Evolutionary conservation across 139 green algal species (phyloP), one percentile per base, ranked within the genome.

Genomic region (Chlorella sorokiniana): DNA sequence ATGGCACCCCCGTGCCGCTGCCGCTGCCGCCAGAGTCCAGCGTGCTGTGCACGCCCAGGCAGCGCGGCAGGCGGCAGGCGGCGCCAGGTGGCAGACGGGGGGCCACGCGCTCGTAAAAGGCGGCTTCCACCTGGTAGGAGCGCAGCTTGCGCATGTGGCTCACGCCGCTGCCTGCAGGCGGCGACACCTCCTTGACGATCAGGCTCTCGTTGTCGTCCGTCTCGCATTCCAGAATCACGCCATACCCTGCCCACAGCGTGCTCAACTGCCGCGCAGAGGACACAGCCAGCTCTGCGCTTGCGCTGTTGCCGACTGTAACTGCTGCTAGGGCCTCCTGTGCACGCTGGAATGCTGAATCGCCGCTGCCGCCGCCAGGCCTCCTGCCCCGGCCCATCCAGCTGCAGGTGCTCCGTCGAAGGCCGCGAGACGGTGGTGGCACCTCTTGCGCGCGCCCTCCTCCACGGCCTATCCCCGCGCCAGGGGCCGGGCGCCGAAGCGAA

Each of bases 61-160:
- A 77, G 10, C n/a, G 38, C 9, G 78, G 67, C 51, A 77, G 11
- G 48, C 68, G 62, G 63, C 76, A 82, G 22, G 37, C 48, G 16
- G 37, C 37, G 18, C 37, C 23, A 20, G 37, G 8, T 1, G 65
- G 64, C 63, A 83, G 67, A 6, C 25, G 52, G 8, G 78, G 65
- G 18, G 65, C 65, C 65, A 83, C 63, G 1, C 37, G 65, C 48
- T 83, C 37, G 44, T 89, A 89, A 35, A 89, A 89, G 9, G 77
- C 70, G 3, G 76, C 78, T 25, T 89, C 85, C 37, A 75, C 81
- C 38, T 54, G 42, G 35, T 75, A 75, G 45, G 27, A 56, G 44
- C 59, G 75, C 59, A 81, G 75, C 59, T 81, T 81, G 75, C 75
- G 75, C 56, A 42, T 11, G 59, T 81, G 75, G 0, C 48, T 69